These are phyloP conservation scores for Penicillium capsulatum DNA, from an alignment of 2,329 filamentous ascomycete genomes.

Conservation along the genomic window DNA sequence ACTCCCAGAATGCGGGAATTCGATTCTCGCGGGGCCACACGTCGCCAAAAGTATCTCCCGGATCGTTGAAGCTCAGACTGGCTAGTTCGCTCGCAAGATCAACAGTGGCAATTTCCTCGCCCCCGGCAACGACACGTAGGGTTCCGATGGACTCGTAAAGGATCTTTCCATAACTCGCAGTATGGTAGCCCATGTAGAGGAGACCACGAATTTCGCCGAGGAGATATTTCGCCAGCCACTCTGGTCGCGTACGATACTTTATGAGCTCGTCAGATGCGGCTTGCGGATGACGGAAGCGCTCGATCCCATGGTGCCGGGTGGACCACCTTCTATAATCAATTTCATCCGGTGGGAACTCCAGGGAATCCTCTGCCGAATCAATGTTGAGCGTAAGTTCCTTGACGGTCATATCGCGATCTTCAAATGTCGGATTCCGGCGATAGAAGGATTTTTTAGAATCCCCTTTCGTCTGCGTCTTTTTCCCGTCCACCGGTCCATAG, in stretches of 20 bases:
- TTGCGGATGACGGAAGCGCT: neutral
- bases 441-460: neutral
- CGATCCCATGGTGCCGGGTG: neutral
- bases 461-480: neutral
- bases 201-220: neutral
- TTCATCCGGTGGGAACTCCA: conserved; percentile 3
- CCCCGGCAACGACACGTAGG: neutral
- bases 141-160: neutral
- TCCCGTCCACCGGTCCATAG: conserved; percentile 10
- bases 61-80: neutral
- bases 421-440: neutral
- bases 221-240: neutral
- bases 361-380: conserved; percentile 1
- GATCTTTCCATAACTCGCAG: neutral
- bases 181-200: neutral
- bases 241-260: neutral
- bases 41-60: neutral
- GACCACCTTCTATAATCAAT: neutral
- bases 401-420: conserved; percentile 3
- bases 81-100: neutral
- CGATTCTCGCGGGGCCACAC: neutral
- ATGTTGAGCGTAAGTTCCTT: conserved; percentile 9
- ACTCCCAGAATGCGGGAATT: neutral
- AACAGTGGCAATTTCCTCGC: neutral
- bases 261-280: neutral